Evolutionary conservation across 352 stramenopile species (phyloP).

Genomic region (Stramenopiles sp.): DNA sequence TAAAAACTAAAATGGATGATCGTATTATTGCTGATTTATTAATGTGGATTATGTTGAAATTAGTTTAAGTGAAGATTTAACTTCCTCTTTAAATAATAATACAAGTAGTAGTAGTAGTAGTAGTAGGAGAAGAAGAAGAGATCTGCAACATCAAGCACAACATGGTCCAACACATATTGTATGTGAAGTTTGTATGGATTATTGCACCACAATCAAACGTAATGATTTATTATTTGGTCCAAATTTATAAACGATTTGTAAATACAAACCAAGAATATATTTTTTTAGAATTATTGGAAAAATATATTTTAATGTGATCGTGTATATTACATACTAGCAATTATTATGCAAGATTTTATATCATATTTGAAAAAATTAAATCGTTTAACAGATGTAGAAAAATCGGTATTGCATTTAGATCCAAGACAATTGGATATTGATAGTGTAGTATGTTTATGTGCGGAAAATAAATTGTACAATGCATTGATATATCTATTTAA

Average conservation of each 20-base stretch:
- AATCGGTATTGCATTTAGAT: slow-evolving; percentile 6
- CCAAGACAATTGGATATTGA: slow-evolving; percentile 6
- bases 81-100: slow-evolving; percentile 6
- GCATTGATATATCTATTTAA: slow-evolving; percentile 7
- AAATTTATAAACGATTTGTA: slow-evolving; percentile 8
- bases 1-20: slow-evolving; percentile 8
- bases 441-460: slow-evolving; percentile 3
- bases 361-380: slow-evolving; percentile 8
- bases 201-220: slow-evolving; percentile 5
- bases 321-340: slow-evolving; percentile 6
- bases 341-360: slow-evolving; percentile 8
- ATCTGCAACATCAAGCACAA: slow-evolving; percentile 6
- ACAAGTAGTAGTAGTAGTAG: slow-evolving; percentile 5
- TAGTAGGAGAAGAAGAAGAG: slow-evolving; percentile 6
- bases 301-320: slow-evolving; percentile 7
- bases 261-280: slow-evolving; percentile 8
- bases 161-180: slow-evolving; percentile 6
- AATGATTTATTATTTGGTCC: slow-evolving; percentile 7
- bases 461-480: slow-evolving; percentile 4
- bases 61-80: slow-evolving; percentile 7
- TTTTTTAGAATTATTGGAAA: slow-evolving; percentile 7
- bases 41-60: slow-evolving; percentile 6
- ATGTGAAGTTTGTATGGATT: slow-evolving; percentile 7
- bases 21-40: slow-evolving; percentile 6
- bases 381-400: slow-evolving; percentile 7